These are phyloP conservation scores for Ogataea ramenticola DNA, from an alignment of 805 yeast species.

Conservation along the genomic window DNA sequence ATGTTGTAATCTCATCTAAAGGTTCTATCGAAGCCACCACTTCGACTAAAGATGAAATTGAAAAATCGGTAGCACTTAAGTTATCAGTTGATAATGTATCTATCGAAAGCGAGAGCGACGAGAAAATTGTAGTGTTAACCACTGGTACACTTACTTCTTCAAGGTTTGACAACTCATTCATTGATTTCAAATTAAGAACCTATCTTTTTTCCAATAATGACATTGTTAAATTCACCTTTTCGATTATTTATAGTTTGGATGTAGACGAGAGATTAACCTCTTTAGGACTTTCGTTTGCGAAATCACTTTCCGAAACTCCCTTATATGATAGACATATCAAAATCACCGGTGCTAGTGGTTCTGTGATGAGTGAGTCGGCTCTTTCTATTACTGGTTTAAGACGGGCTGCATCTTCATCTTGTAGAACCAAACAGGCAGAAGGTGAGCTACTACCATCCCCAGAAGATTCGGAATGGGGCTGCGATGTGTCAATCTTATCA, in stretches of 20 bases:
- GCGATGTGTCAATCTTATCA: background rate
- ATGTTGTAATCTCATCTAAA: background rate
- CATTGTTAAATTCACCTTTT: background rate
- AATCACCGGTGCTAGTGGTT: background rate
- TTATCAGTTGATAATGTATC: background rate
- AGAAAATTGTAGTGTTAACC: constrained; percentile 1
- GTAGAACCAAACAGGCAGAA: background rate
- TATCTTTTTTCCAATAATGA: constrained; percentile 2
- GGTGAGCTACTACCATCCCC: background rate
- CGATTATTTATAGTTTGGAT: constrained; percentile 3
- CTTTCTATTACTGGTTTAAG: constrained; percentile 4
- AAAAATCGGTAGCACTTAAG: background rate
- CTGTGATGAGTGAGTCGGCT: constrained; percentile 2
- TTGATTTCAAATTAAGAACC: constrained; percentile 4
- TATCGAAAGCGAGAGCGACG: background rate
- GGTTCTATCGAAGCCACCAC: background rate
- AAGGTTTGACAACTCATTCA: background rate
- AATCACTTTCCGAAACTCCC: background rate
- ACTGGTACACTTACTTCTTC: background rate
- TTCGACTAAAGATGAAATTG: background rate
- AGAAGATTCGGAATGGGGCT: constrained; percentile 1
- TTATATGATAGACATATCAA: constrained; percentile 4
- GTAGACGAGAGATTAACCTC: constrained; percentile 1
- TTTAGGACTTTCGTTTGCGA: constrained; percentile 1
- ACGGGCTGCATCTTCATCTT: background rate